These are phyloP conservation scores for Purshia tridentata DNA, from an alignment of 306 rosid genomes.

Conservation along the genomic window DNA sequence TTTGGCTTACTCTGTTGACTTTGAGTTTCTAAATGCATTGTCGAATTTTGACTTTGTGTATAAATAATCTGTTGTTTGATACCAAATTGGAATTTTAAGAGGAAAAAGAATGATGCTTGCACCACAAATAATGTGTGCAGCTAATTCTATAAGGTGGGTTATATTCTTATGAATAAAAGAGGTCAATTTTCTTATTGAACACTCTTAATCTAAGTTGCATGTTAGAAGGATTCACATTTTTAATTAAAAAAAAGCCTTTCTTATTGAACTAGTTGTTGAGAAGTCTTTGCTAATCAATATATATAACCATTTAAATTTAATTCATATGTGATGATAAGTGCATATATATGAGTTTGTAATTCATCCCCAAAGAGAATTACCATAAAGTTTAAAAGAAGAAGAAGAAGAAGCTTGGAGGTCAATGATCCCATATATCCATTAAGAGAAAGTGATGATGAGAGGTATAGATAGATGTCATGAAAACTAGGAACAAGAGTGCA, in stretches of 20 bases:
- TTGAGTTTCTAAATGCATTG: not conserved
- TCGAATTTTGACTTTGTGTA: conserved; percentile 1
- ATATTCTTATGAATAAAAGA: not conserved
- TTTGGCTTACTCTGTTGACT: conserved; percentile 16
- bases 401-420: too few species aligned
- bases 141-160: not conserved
- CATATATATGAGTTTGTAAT: too few species aligned
- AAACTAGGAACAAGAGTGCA: not conserved
- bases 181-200: not conserved
- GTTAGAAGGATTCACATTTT: conserved; percentile 7
- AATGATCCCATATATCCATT: too few species aligned
- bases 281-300: not conserved
- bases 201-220: conserved; percentile 7
- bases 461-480: too few species aligned
- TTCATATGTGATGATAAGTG: too few species aligned
- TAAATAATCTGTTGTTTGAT: not conserved
- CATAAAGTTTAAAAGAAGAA: too few species aligned
- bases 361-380: too few species aligned
- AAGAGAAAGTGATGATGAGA: not conserved
- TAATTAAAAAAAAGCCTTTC: not conserved
- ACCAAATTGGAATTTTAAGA: not conserved
- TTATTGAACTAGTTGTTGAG: not conserved
- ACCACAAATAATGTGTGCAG: conserved; percentile 10
- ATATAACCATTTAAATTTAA: too few species aligned
- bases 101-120: not conserved